Percentiles rank a stretch among this genome's conserved stretches.
phyloP scores from a whole-genome alignment of 139 green algal genomes.

The Chlamydomonas eustigma region DNA sequence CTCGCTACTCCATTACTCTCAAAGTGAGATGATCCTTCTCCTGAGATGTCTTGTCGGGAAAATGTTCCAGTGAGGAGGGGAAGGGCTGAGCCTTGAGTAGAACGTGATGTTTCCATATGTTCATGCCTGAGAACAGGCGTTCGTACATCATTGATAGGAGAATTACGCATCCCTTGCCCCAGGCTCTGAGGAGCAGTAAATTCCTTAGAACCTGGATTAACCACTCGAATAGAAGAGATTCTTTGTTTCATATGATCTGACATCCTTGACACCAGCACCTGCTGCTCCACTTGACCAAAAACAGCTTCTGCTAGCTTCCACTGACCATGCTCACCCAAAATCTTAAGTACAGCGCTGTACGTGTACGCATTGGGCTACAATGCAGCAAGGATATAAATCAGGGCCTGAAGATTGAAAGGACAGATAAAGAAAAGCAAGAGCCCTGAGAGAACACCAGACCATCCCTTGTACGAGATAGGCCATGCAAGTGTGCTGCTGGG shows the following conservation, averaged over 20 bases:
- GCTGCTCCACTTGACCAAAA: conserved; percentile 68
- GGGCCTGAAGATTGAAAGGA: no score
- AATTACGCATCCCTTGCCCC: neutral
- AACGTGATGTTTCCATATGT: no score
- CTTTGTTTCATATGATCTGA: neutral
- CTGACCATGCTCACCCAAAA: conserved; percentile 72
- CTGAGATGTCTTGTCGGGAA: neutral
- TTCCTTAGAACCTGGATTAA: neutral
- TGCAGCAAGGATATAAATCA: neutral
- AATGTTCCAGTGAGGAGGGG: neutral
- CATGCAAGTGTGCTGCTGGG: no score
- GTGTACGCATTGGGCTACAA: conserved; percentile 78
- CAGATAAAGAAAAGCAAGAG: no score
- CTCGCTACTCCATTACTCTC: neutral
- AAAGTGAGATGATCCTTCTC: neutral
- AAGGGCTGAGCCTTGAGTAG: neutral
- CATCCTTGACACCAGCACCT: conserved; percentile 39
- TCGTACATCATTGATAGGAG: no score
- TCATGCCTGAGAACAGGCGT: no score
- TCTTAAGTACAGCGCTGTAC: conserved; percentile 73
- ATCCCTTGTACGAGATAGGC: no score
- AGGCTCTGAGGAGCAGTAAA: neutral
- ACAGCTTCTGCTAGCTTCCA: conserved; percentile 75
- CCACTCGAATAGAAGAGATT: neutral
- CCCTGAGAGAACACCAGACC: no score